phyloP scores from a whole-genome alignment of 768 basidiomycete genomes.

The Trametes coccinea region DNA sequence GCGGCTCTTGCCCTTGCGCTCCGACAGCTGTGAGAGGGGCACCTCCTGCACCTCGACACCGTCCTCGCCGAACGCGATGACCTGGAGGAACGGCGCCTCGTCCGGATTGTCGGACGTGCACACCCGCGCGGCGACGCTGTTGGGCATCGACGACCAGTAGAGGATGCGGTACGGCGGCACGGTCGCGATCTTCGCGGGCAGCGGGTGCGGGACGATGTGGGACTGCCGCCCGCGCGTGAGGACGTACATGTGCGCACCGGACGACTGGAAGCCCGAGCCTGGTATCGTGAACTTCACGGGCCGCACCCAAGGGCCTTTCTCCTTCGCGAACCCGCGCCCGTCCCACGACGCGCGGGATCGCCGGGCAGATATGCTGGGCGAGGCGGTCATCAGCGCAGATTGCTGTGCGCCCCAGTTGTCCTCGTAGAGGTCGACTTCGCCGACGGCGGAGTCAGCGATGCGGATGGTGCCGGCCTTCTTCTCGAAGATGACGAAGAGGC shows the following conservation, averaged over 20 bases:
- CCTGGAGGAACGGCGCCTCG: conserved; percentile 56
- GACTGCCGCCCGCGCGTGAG: conserved; percentile 71
- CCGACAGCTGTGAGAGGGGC: conserved; percentile 47
- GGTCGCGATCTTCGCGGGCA: conserved; percentile 52
- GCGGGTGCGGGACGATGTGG: conserved; percentile 66
- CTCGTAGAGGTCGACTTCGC: conserved; percentile 69
- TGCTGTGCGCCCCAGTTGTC: conserved; percentile 31
- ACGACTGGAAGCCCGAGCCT: conserved; percentile 25
- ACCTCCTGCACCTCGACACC: conserved; percentile 78
- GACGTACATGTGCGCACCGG: conserved; percentile 51
- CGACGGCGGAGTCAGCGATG: conserved; percentile 75
- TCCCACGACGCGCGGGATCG: conserved; percentile 48
- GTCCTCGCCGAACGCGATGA: conserved; percentile 66
- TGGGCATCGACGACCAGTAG: conserved; percentile 60
- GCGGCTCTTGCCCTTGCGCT: conserved; percentile 48
- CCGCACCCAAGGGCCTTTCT: conserved; percentile 49
- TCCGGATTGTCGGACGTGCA: conserved; percentile 35
- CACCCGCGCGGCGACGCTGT: conserved; percentile 53
- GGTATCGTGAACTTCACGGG: conserved; percentile 48
- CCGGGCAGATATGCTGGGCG: conserved; percentile 26
- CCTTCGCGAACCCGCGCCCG: conserved; percentile 40
- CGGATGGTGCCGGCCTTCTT: conserved; percentile 88
- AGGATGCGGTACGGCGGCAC: conserved; percentile 54
- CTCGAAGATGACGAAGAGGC: conserved; percentile 82
- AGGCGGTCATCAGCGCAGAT: conserved; percentile 25